Evolutionary conservation across 2,329 filamentous ascomycete species (phyloP), one percentile per base, ranked within the genome.

Genomic region (Venturia effusa): DNA sequence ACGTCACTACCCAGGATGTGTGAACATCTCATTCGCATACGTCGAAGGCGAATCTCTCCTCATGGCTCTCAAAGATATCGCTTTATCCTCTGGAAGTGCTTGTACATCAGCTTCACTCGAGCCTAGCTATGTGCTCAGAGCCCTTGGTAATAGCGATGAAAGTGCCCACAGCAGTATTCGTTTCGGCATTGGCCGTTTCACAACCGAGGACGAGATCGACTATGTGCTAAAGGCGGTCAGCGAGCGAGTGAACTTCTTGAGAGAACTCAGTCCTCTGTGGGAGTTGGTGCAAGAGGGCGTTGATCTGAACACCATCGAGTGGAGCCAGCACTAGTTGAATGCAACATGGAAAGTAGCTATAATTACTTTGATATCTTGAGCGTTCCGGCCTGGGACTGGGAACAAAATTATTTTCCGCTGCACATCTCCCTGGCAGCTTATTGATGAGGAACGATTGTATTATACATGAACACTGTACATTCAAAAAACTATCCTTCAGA

Each of bases 31-130:
- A 0, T 99, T 99, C 73, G 93, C 94, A 40, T 99, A 99, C 71
- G 92, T 99, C 4, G 94, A 99, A 77, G 94, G 94, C 69, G 94
- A 99, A 77, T 97, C 94, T 2, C 87, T 99, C 1, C 83, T 99
- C 67, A 99, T 99, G 94, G 94, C 94, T 0, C 80, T 99, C 57
- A 99, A 99, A 78, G 94, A 99, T 70, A 97, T 99, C 76, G 94
- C 94, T 0, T 80, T 99, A 41, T 97, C 93, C 7, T 99, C 94
- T 0, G 94, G 94, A 64, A 97, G 92, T 72, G 94, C 94, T 6
- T 99, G 94, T 78, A 99, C 94, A 1, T 97, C 93, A 4, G 94
- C 94, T 0, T 99, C 94, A 0, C 80, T 99, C 40, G 94, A 99
- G 76, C 94, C 94, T 19, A 96, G 90, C 74, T 99, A 99, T 75